Evolutionary conservation across 2,329 filamentous ascomycete species (phyloP).

Genomic region (Colletotrichum aenigma): DNA sequence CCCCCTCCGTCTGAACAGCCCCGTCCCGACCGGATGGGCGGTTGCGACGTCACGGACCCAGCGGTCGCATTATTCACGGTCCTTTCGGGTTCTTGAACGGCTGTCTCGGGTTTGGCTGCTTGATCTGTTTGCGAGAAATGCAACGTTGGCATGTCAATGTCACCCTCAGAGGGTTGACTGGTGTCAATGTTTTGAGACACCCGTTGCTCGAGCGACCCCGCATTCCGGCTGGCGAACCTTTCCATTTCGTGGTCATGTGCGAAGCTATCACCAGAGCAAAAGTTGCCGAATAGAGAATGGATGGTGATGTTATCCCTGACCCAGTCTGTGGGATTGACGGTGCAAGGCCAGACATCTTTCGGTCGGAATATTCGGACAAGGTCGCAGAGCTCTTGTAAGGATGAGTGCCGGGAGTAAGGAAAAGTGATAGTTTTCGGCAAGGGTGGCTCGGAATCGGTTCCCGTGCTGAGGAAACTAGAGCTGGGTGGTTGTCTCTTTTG

Average conservation of each 20-base stretch:
- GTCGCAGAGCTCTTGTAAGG: conserved; percentile 77
- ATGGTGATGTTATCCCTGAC: conserved; percentile 63
- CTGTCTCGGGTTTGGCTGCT: neutral
- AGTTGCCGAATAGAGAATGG: conserved; percentile 69
- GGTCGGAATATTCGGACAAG: conserved; percentile 73
- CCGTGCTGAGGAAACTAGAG: neutral
- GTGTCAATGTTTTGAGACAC: neutral
- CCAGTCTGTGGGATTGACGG: conserved; percentile 70
- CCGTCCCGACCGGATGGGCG: neutral
- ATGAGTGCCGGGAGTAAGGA: conserved; percentile 90
- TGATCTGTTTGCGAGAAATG: neutral
- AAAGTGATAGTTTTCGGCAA: conserved; percentile 61
- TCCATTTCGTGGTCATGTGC: conserved; percentile 69
- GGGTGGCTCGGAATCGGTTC: neutral
- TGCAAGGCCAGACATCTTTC: conserved; percentile 83
- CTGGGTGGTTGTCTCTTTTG: conserved; percentile 22
- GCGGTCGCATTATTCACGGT: neutral
- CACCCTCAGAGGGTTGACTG: neutral
- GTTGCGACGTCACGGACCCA: neutral
- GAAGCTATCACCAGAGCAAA: conserved; percentile 67
- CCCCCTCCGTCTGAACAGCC: neutral
- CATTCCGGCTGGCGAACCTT: conserved; percentile 4
- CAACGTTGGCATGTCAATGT: neutral
- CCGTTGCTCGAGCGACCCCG: neutral
- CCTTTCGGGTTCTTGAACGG: neutral